Evolutionary conservation across 768 basidiomycete species (phyloP).

Genomic region (Sarcodon sp.): DNA sequence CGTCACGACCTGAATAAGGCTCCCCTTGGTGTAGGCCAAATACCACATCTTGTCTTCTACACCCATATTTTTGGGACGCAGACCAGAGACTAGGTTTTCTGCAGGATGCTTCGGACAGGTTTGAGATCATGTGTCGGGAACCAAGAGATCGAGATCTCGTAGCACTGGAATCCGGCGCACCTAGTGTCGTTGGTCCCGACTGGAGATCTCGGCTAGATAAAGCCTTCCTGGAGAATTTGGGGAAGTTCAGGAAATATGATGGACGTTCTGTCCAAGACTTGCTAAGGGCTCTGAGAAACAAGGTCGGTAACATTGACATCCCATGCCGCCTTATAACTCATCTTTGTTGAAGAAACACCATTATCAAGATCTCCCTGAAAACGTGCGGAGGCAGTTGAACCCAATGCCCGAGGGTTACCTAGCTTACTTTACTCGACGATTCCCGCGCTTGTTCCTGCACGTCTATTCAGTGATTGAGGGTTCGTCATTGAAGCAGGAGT

Average conservation of each 20-base stretch:
- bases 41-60: conserved; percentile 74
- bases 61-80: conserved; percentile 97
- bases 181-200: conserved; percentile 71
- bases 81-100: conserved; percentile 79
- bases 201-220: conserved; percentile 85
- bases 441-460: conserved; percentile 83
- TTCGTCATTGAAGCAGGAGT: conserved; percentile 64
- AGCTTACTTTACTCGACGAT: conserved; percentile 87
- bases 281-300: conserved; percentile 86
- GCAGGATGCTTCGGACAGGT: conserved; percentile 96
- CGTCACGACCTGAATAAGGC: conserved; percentile 2
- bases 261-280: conserved; percentile 85
- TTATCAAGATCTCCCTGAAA: conserved; percentile 92
- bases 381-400: conserved; percentile 80
- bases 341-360: conserved; percentile 69
- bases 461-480: conserved; percentile 74
- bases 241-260: conserved; percentile 97
- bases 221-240: conserved; percentile 84
- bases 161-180: conserved; percentile 59
- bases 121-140: conserved; percentile 95
- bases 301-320: conserved; percentile 36
- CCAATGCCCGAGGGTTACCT: conserved; percentile 89
- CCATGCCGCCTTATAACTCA: not conserved
- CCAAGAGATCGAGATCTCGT: conserved; percentile 71
- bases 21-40: conserved; percentile 48